Percentiles rank a stretch among this genome's conserved stretches.
Evolutionary conservation across 73 alveolate genomes (phyloP).

Genomic region (Paramecium sexaurelia): DNA sequence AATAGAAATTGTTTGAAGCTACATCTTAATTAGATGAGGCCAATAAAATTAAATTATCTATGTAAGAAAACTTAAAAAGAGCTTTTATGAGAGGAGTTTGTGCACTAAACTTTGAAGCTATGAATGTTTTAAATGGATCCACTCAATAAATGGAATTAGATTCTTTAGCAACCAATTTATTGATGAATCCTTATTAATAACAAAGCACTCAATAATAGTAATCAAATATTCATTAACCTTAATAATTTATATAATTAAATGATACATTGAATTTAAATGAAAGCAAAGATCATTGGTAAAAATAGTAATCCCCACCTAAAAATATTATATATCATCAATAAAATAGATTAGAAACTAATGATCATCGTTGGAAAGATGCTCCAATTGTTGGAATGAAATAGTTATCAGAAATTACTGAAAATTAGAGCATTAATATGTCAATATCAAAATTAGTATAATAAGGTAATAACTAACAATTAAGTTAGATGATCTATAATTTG

Average conservation of each 20-base stretch:
- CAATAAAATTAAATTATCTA: constrained; percentile 78
- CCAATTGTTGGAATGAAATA: constrained; percentile 56
- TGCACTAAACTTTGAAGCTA: constrained; percentile 98
- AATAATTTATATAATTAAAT: constrained; percentile 7
- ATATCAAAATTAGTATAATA: constrained; percentile 37
- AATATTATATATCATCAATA: not conserved
- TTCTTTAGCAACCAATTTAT: not conserved
- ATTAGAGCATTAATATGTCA: constrained; percentile 36
- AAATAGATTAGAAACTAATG: constrained; percentile 64
- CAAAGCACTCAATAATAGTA: not conserved
- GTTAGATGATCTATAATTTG: constrained; percentile 35
- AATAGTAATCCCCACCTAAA: not conserved
- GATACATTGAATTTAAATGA: constrained; percentile 43
- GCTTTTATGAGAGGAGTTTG: constrained; percentile 99
- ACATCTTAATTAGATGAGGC: constrained; percentile 77
- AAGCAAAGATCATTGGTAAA: not conserved
- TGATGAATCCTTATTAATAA: not conserved
- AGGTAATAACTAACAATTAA: not conserved
- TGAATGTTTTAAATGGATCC: constrained; percentile 86
- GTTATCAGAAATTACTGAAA: constrained; percentile 34
- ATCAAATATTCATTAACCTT: not conserved
- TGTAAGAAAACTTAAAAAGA: constrained; percentile 95
- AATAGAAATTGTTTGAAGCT: constrained; percentile 88
- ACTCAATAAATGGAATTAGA: constrained; percentile 3
- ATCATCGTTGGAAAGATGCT: constrained; percentile 69